Evolutionary conservation across 2,329 filamentous ascomycete species (phyloP).

Genomic region (Xenosphaeropsis pyriputrescens): DNA sequence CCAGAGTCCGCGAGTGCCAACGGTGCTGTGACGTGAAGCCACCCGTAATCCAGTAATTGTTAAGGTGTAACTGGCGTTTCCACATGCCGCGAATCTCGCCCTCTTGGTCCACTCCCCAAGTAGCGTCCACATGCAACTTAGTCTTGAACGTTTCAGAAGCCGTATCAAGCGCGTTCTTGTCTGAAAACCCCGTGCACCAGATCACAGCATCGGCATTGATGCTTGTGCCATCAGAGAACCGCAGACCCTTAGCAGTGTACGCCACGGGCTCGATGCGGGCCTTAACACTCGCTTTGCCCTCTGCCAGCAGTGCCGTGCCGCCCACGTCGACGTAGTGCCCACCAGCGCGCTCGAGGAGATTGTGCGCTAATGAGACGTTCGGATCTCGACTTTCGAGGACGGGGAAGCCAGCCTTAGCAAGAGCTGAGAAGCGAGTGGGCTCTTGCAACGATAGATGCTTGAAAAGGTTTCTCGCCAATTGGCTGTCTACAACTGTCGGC

Average conservation of each 20-base stretch:
- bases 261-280: conserved; percentile 16
- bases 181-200: conserved; percentile 25
- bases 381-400: conserved; percentile 19
- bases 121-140: conserved; percentile 16
- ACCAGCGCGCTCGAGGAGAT: conserved; percentile 22
- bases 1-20: conserved; percentile 18
- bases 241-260: conserved; percentile 18
- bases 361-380: conserved; percentile 12
- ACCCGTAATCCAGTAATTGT: conserved; percentile 22
- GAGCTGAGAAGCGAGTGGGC: conserved; percentile 18
- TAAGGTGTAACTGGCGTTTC: conserved; percentile 12
- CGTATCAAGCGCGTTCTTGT: conserved; percentile 15
- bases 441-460: conserved; percentile 13
- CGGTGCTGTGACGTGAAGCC: conserved; percentile 20
- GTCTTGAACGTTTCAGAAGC: conserved; percentile 16
- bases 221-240: conserved; percentile 19
- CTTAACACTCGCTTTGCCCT: conserved; percentile 18
- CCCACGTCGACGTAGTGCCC: conserved; percentile 26
- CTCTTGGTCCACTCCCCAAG: conserved; percentile 26
- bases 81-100: conserved; percentile 26
- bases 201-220: conserved; percentile 22
- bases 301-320: conserved; percentile 16
- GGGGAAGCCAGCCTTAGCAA: conserved; percentile 21
- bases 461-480: conserved; percentile 10
- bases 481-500: conserved; percentile 11